Percentiles rank a stretch among this genome's conserved stretches.
Conservation (phyloP, 2,329 filamentous ascomycete species). For the Dothideomycetes sp. region DNA sequence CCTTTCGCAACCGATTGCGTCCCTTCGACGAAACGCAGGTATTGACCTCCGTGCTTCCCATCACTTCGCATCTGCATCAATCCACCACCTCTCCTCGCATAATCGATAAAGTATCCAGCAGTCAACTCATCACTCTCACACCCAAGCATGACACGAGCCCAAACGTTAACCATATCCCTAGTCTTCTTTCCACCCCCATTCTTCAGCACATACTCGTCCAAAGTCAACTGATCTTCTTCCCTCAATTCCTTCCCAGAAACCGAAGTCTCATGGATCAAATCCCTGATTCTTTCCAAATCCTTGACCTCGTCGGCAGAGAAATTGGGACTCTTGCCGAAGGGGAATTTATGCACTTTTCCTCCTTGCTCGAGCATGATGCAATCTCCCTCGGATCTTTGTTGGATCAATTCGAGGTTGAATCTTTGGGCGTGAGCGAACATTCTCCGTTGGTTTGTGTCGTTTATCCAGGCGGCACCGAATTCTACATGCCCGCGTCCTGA, state of each 20-base stretch:
- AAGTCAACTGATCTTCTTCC: conserved; percentile 28
- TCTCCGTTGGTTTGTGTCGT: conserved; percentile 43
- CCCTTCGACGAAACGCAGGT: conserved; percentile 42
- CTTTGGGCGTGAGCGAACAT: conserved; percentile 35
- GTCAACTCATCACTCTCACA: conserved; percentile 41
- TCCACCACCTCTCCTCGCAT: conserved; percentile 45
- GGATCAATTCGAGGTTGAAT: conserved; percentile 37
- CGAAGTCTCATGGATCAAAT: conserved; percentile 8
- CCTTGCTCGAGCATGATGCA: conserved; percentile 35
- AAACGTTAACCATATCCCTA: conserved; percentile 31
- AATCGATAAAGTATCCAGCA: conserved; percentile 47
- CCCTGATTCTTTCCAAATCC: conserved; percentile 8
- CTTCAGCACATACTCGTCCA: conserved; percentile 31
- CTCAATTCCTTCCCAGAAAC: not conserved
- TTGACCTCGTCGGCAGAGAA: not conserved
- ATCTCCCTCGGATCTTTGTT: conserved; percentile 41
- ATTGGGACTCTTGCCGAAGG: conserved; percentile 16
- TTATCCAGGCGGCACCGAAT: conserved; percentile 52
- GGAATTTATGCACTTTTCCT: conserved; percentile 25
- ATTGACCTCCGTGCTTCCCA: conserved; percentile 43
- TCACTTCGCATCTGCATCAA: conserved; percentile 46
- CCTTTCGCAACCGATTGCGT: conserved; percentile 35
- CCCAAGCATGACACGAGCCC: conserved; percentile 44
- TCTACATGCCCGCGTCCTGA: conserved; percentile 36
- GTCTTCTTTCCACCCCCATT: conserved; percentile 24